Evolutionary conservation across 495 filamentous ascomycete genomes (phyloP).

Genomic region (Penicillium paradoxum): DNA sequence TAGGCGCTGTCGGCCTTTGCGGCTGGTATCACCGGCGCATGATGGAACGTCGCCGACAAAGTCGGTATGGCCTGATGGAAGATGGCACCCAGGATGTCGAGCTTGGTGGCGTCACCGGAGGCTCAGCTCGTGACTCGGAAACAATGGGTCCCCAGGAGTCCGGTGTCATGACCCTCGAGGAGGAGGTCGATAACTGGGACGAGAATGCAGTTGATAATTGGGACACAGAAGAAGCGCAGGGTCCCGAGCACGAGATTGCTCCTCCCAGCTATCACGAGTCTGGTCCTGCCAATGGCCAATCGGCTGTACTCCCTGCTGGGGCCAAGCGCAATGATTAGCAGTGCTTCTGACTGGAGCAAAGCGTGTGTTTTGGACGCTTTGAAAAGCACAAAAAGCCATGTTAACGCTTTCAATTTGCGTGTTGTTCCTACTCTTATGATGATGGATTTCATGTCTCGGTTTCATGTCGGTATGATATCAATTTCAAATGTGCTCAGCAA

Average conservation of each 20-base stretch:
- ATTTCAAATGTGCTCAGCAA: constrained; percentile 9
- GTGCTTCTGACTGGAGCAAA: background rate
- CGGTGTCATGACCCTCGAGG: constrained; percentile 54
- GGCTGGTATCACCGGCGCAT: constrained; percentile 92
- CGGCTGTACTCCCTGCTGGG: background rate
- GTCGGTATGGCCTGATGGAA: constrained; percentile 63
- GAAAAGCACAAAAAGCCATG: background rate
- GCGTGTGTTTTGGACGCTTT: background rate
- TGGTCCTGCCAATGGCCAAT: background rate
- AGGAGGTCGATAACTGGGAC: constrained; percentile 79
- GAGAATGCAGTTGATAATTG: constrained; percentile 72
- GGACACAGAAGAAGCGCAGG: constrained; percentile 56
- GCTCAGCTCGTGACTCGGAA: constrained; percentile 43
- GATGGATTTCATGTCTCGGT: constrained; percentile 18
- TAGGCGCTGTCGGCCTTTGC: constrained; percentile 64
- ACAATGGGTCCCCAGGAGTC: constrained; percentile 55
- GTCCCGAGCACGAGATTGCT: constrained; percentile 7
- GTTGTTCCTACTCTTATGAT: constrained; percentile 8
- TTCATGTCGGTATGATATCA: constrained; percentile 20
- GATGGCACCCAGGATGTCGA: constrained; percentile 52
- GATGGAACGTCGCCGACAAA: constrained; percentile 79
- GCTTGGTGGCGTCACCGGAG: constrained; percentile 47
- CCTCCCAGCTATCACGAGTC: constrained; percentile 21
- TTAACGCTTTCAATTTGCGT: too few species aligned
- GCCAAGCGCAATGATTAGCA: constrained; percentile 21